These are phyloP conservation scores for Dalbergia oliveri DNA, from an alignment of 306 rosid species.

Conservation along the genomic window DNA sequence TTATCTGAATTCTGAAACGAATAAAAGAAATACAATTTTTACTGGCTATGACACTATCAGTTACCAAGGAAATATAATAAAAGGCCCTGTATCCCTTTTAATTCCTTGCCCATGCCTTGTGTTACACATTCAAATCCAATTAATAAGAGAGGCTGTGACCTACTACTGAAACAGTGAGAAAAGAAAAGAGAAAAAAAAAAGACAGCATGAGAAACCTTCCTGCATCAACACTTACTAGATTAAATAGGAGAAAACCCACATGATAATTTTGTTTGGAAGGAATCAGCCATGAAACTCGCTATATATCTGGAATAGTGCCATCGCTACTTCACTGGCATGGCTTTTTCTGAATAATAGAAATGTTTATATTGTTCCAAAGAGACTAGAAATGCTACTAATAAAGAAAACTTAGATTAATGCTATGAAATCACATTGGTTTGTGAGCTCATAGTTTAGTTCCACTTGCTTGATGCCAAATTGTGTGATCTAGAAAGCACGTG, in stretches of 20 bases:
- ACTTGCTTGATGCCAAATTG: conserved; percentile 14
- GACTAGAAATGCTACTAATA: not conserved
- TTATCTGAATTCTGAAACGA: not conserved
- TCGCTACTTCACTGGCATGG: conserved; percentile 14
- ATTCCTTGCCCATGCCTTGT: not conserved
- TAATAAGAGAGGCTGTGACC: not conserved
- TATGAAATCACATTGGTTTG: not conserved
- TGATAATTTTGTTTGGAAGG: not conserved
- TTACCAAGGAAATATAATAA: conserved; percentile 25
- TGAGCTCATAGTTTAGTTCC: not conserved
- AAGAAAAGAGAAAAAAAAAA: not conserved
- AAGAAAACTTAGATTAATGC: not conserved
- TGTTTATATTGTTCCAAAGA: conserved; percentile 1
- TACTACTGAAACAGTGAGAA: not conserved
- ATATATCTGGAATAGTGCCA: conserved; percentile 18
- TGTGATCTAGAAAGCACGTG: conserved; percentile 20
- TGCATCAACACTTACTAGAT: not conserved
- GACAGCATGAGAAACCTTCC: conserved; percentile 1
- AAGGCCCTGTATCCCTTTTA: conserved; percentile 18
- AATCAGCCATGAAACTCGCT: not conserved
- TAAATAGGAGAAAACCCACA: not conserved
- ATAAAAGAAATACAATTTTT: not conserved
- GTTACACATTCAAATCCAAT: conserved; percentile 14
- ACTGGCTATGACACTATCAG: not conserved
- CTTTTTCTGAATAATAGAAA: not conserved